Percentiles rank a stretch among this genome's conserved stretches.
These are phyloP conservation scores for Beauveria sp. DNA, from an alignment of 2,329 filamentous ascomycete species.

Conservation along the genomic window DNA sequence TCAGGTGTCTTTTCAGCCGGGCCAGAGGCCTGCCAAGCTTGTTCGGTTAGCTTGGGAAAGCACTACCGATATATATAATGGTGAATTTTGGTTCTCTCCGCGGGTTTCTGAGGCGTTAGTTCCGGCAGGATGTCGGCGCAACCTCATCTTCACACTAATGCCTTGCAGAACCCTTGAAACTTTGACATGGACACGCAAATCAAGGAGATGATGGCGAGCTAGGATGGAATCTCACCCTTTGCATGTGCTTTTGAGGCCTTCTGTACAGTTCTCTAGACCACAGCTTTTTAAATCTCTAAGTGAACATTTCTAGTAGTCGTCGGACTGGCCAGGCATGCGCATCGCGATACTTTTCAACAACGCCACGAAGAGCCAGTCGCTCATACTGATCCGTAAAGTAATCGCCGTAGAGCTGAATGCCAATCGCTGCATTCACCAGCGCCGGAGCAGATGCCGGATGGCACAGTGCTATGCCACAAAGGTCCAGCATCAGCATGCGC, in stretches of 20 bases:
- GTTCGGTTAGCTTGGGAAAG: too few species aligned
- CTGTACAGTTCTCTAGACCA: background rate
- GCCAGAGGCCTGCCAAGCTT: too few species aligned
- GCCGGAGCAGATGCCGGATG: constrained; percentile 30
- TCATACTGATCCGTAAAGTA: constrained; percentile 34
- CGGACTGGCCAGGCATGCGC: constrained; percentile 32
- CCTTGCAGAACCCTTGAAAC: too few species aligned
- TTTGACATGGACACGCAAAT: too few species aligned
- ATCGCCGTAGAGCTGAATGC: constrained; percentile 34
- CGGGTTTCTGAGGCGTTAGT: too few species aligned
- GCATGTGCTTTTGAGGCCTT: background rate
- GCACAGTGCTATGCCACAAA: constrained; percentile 33
- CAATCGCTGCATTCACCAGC: constrained; percentile 31
- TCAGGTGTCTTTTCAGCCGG: background rate
- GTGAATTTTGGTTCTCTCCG: too few species aligned
- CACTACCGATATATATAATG: too few species aligned
- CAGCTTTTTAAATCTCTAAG: background rate
- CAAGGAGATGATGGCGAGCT: too few species aligned
- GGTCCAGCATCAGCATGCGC: constrained; percentile 28
- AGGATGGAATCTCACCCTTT: too few species aligned
- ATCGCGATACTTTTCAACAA: constrained; percentile 38
- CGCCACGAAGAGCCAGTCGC: constrained; percentile 27
- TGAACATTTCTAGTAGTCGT: constrained; percentile 29
- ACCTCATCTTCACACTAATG: background rate
- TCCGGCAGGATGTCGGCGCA: background rate